Conservation (phyloP, 805 yeast genomes). For the Pichia manshurica region DNA sequence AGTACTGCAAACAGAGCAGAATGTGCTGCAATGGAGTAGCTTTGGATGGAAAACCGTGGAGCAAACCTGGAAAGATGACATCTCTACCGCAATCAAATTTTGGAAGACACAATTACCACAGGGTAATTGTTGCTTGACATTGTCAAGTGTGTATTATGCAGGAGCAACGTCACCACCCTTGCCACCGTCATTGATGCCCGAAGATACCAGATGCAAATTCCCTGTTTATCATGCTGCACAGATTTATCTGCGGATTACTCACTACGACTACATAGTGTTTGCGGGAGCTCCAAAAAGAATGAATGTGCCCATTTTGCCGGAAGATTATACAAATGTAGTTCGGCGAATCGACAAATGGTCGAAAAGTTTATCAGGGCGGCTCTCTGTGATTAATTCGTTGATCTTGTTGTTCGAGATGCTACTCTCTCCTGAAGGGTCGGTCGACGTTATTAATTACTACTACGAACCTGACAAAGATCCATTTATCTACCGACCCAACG, state of each 20-base stretch:
- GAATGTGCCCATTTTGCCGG: slow-evolving; percentile 50
- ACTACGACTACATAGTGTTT: slow-evolving; percentile 67
- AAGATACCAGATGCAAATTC: slow-evolving; percentile 42
- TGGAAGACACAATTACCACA: slow-evolving; percentile 43
- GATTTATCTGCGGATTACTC: slow-evolving; percentile 54
- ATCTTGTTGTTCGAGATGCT: slow-evolving; percentile 52
- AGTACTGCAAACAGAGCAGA: slow-evolving; percentile 53
- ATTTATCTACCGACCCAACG: slow-evolving; percentile 31
- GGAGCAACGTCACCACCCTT: slow-evolving; percentile 5
- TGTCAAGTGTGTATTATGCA: slow-evolving; percentile 15
- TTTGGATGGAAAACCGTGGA: slow-evolving; percentile 33
- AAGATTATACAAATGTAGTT: slow-evolving; percentile 46
- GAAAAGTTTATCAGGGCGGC: slow-evolving; percentile 36
- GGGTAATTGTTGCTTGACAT: slow-evolving; percentile 14
- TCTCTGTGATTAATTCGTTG: slow-evolving; percentile 50
- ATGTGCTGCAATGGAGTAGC: slow-evolving; percentile 41
- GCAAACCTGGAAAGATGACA: slow-evolving; percentile 56
- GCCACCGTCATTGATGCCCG: slow-evolving; percentile 12
- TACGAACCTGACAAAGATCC: slow-evolving; percentile 34
- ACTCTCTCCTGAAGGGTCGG: slow-evolving; percentile 29
- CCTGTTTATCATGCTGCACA: slow-evolving; percentile 69
- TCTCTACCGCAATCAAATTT: slow-evolving; percentile 58
- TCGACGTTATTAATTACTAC: slow-evolving; percentile 23
- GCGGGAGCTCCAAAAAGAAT: slow-evolving; percentile 74
- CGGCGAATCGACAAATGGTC: slow-evolving; percentile 47